Base-by-base conservation (phyloP, 2,329 filamentous ascomycete species). In the Remersonia thermophila region DNA sequence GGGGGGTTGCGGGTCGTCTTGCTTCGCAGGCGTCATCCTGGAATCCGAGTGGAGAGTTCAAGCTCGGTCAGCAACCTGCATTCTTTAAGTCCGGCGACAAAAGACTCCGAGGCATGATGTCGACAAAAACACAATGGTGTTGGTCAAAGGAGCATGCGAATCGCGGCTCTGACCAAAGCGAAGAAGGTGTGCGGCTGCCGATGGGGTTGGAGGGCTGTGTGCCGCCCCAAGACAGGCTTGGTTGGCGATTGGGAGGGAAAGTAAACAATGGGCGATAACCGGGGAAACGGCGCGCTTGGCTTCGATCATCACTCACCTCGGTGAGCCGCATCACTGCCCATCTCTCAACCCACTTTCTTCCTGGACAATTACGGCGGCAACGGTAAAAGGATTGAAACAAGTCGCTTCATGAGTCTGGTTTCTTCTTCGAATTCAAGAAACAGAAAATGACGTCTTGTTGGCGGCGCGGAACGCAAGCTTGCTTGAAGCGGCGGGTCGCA, bases 191-290 rank as follows among this genome's bases (percentile, higher is more conserved):
- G 9, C 20, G 9, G 20, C 20, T 43, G 23, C 27, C 13, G 12
- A 32, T 14, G 9, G 13, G 30, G 5, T 3, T 13, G 31, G 33
- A n/a, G 35, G 32, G 33, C 33, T 30, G 40, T 9, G 9, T 23
- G 5, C 5, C 5, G 5, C 5, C 9, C 20, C 20, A 6, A 5
- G 20, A 23, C 5, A 9, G 20, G 20, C 20, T 23, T n/a, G n/a
- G 20, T 6, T 9, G 9, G 37, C 34, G 33, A 14, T 43, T 38
- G 14, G 17, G 35, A 32, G 33, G 23, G 20, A 33, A 37, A 41
- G 39, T 48, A 46, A 49, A 48, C 42, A 48, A 49, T 47, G 20
- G 9, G 20, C 41, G 42, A 42, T 41, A 41, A 27, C 41, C 35
- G 35, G 29, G 46, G 37, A 23, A 41, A 39, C 33, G 33, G 35